Evolutionary conservation across 345 rosid genomes (phyloP).

Genomic region (Hevea brasiliensis): DNA sequence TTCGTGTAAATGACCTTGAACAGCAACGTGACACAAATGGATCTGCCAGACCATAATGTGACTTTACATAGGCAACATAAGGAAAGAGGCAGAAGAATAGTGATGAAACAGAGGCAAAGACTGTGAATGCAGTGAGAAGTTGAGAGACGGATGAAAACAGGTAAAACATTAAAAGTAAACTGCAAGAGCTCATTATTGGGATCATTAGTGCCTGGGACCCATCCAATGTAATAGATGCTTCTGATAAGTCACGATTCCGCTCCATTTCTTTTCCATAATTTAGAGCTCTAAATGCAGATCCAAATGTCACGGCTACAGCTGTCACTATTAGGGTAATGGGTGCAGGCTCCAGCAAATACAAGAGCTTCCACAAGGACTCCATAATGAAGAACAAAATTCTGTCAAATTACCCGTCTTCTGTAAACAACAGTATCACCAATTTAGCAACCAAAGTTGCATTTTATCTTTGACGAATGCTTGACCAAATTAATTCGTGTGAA

Average conservation of each 20-base stretch:
- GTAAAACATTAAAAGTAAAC: constrained; percentile 94
- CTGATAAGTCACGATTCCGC: constrained; percentile 76
- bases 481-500: constrained; percentile 34
- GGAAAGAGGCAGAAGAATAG: constrained; percentile 85
- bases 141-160: constrained; percentile 91
- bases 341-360: constrained; percentile 85
- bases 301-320: constrained; percentile 87
- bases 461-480: constrained; percentile 15
- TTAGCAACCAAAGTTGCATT: constrained; percentile 32
- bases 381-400: constrained; percentile 26
- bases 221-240: constrained; percentile 83
- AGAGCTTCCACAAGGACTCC: constrained; percentile 88
- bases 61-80: constrained; percentile 53
- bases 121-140: constrained; percentile 84
- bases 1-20: constrained; percentile 72
- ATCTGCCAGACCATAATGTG: constrained; percentile 68
- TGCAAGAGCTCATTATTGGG: constrained; percentile 96
- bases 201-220: constrained; percentile 92
- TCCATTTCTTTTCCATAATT: constrained; percentile 97
- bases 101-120: constrained; percentile 82
- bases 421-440: constrained; percentile 11
- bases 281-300: constrained; percentile 89
- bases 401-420: constrained; percentile 15
- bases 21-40: constrained; percentile 87
- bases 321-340: constrained; percentile 78